Evolutionary conservation across 371 early-diverging fungal genomes (phyloP).

Genomic region (Phascolomyces articulosus): DNA sequence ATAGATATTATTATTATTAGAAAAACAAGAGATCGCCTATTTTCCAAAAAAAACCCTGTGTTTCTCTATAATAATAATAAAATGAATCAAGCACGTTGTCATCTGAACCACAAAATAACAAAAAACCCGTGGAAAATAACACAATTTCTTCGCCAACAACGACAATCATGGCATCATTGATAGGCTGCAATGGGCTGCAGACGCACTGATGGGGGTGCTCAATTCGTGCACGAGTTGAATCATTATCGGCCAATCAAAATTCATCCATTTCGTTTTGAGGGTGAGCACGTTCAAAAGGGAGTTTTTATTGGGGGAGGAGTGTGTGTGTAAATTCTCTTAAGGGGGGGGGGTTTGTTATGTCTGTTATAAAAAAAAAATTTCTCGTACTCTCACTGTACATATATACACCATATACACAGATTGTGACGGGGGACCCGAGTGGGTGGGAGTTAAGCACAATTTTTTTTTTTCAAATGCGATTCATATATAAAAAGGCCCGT

Average conservation of each 20-base stretch:
- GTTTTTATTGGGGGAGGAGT: not conserved
- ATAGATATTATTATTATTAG: too few species aligned
- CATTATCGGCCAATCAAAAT: slow-evolving; percentile 1
- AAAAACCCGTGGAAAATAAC: slow-evolving; percentile 4
- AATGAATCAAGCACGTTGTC: not conserved
- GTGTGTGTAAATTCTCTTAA: not conserved
- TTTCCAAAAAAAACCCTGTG: too few species aligned
- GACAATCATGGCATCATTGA: slow-evolving; percentile 8
- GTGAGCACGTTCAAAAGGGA: slow-evolving; percentile 1
- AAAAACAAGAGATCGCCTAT: too few species aligned
- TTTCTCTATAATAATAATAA: not conserved
- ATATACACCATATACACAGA: not conserved
- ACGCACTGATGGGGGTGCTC: slow-evolving; percentile 6
- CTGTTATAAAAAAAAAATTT: not conserved
- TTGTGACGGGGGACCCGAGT: slow-evolving; percentile 7
- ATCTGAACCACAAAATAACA: not conserved
- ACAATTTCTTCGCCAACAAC: not conserved
- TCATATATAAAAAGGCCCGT: slow-evolving; percentile 8
- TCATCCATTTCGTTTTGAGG: not conserved
- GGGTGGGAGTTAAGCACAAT: not conserved
- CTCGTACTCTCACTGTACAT: not conserved
- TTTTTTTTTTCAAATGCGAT: too few species aligned
- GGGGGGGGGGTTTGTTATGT: too few species aligned
- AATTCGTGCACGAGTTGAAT: not conserved
- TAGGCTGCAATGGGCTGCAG: slow-evolving; percentile 4